Evolutionary conservation across 345 rosid genomes (phyloP), one percentile per base, ranked within the genome.

Genomic region (Excoecaria cochinchinensis): DNA sequence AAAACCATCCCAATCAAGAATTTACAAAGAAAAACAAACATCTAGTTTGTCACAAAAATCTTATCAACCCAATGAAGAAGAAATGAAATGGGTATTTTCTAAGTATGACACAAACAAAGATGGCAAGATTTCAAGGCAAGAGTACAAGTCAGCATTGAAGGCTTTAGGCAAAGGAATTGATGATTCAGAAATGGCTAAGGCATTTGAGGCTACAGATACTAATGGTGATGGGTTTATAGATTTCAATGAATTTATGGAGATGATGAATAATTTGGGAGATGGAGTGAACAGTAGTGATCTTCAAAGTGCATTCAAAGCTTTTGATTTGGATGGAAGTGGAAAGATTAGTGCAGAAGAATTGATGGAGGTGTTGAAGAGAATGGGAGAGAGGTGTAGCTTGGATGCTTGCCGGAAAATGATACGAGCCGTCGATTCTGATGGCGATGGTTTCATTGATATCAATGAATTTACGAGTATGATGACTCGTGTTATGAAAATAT

Each of bases 71-170:
- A 80, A 77, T 40, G 67, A 36, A 11, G 85, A 88, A 24, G 92
- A 86, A 70, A 82, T 84, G 84, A 85, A 80, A 67, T 59, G 81
- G 74, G 81, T 78, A 13, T 78, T 78, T 15, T 60, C 71, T 38
- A 73, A 78, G 52, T 73, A 73, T n/a, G 77, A 78, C 57, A 40
- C 69, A 12, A 73, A 73, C 73, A 78, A 67, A 78, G 81, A 78
- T 64, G 81, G 77, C 53, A 78, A 73, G 77, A 78, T 78, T 67
- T 78, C 81, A 8, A 67, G 70, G 4, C 73, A 67, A 36, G 77
- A 78, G 50, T 78, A 59, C 58, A 61, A 67, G 56, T 56, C 77
- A 16, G 74, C 57, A 9, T 2, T 73, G 8, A 68, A 24, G 60
- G 77, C 63, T 12, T 22, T 78, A 7, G 74, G 77, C 6, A 78